These are phyloP conservation scores for Petasospora fabianii DNA, from an alignment of 1,139 yeast species.

Conservation along the genomic window DNA sequence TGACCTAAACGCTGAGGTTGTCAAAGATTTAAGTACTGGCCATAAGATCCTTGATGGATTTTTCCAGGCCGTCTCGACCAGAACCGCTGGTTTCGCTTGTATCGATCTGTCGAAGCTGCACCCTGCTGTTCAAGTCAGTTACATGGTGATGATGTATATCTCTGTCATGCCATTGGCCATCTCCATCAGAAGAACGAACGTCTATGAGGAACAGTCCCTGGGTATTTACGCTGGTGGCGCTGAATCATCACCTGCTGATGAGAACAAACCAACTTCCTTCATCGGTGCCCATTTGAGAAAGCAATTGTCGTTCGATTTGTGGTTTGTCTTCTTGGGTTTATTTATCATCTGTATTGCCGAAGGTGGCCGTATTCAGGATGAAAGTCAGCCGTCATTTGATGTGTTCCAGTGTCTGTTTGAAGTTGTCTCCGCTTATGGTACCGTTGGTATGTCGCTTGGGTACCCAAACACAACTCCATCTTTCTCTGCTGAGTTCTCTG, in stretches of 20 bases:
- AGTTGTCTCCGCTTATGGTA: slow-evolving; percentile 91
- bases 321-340: slow-evolving; percentile 87
- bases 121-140: slow-evolving; percentile 91
- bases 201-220: slow-evolving; percentile 92
- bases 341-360: slow-evolving; percentile 87
- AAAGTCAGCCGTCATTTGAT: slow-evolving; percentile 48
- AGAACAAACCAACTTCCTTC: slow-evolving; percentile 44
- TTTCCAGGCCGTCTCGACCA: slow-evolving; percentile 86
- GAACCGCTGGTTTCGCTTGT: slow-evolving; percentile 89
- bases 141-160: slow-evolving; percentile 96
- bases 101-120: slow-evolving; percentile 67
- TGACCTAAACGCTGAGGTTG: slow-evolving; percentile 54
- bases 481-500: slow-evolving; percentile 66
- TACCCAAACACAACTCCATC: slow-evolving; percentile 66
- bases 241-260: slow-evolving; percentile 28
- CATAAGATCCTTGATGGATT: slow-evolving; percentile 75
- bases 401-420: slow-evolving; percentile 80
- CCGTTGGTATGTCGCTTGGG: slow-evolving; percentile 89
- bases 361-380: slow-evolving; percentile 51
- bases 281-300: slow-evolving; percentile 86
- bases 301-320: slow-evolving; percentile 89
- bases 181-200: slow-evolving; percentile 93
- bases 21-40: slow-evolving; percentile 55
- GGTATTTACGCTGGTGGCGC: slow-evolving; percentile 62
- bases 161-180: slow-evolving; percentile 95